These are phyloP conservation scores for Kluyveromyces sp. DNA, from an alignment of 1,139 yeast genomes.

Conservation along the genomic window DNA sequence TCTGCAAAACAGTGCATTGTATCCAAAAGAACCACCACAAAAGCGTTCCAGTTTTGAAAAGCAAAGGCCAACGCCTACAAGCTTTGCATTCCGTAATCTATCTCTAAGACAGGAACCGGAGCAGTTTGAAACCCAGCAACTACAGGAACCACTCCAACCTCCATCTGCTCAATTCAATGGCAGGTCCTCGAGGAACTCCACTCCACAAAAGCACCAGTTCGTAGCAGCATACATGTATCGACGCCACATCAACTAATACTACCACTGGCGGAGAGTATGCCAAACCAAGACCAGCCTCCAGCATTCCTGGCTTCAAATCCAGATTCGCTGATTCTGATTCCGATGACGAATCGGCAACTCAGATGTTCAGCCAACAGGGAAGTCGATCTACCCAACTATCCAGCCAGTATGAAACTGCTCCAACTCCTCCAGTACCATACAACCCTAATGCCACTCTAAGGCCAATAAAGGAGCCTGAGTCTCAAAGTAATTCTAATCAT, in stretches of 20 bases:
- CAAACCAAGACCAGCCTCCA: background rate
- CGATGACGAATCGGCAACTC: constrained; percentile 33
- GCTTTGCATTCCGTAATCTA: constrained; percentile 33
- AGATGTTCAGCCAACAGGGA: constrained; percentile 8
- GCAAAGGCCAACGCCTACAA: constrained; percentile 23
- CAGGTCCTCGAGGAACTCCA: constrained; percentile 6
- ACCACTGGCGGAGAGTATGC: background rate
- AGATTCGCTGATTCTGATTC: constrained; percentile 56
- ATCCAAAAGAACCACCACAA: constrained; percentile 33
- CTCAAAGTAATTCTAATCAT: background rate
- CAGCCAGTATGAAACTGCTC: constrained; percentile 5
- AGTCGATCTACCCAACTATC: constrained; percentile 13
- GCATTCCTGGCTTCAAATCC: constrained; percentile 31
- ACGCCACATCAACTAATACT: background rate
- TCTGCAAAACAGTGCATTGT: constrained; percentile 9
- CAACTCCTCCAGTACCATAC: constrained; percentile 1
- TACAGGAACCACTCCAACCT: constrained; percentile 4
- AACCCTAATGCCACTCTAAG: constrained; percentile 2
- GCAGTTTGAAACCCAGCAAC: constrained; percentile 7
- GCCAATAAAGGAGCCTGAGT: background rate
- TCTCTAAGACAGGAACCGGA: constrained; percentile 31
- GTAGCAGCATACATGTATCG: too few relatives aligned
- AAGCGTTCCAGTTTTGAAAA: constrained; percentile 53
- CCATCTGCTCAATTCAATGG: background rate
- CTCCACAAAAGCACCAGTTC: constrained; percentile 3